Base-by-base conservation (phyloP, 2,329 filamentous ascomycete genomes). In the Endoconidiophora laricicola region DNA sequence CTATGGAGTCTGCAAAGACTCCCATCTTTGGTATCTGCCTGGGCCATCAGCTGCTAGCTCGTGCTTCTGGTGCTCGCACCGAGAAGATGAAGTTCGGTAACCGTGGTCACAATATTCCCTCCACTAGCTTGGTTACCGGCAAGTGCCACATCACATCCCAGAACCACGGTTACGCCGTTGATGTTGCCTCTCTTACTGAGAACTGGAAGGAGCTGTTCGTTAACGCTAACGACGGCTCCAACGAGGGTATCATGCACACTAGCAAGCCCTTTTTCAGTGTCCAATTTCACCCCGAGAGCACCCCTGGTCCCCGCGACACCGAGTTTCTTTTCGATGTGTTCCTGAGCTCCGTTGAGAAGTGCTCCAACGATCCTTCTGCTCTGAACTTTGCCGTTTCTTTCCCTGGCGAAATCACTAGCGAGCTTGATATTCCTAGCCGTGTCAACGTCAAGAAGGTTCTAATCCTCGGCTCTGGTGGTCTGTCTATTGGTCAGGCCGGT, bases 51-150 rank as follows among this genome's bases (percentile, higher is more conserved):
- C 74, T 96, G 57, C 78, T 96, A 48, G 87, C 90, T 49, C 78
- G 87, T 58, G 87, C 90, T 52, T 79, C 87, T 29, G 90, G 90
- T 50, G 90, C 88, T 44, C 73, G 73, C 44, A 96, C 91, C 0
- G 67, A 75, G 60, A 98, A 98, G 74, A 94, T 98, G 86, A 96
- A 96, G 74, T 98, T 95, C 61, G 91, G 91, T 69, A 98, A 98
- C 70, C 86, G 91, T 60, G 91, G 90, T 41, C 86, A 94, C 72
- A 98, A 98, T 69, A 96, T 98, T 60, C 91, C 91, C 42, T 95
- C 88, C 72, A 96, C 90, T 9, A 95, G 84, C 68, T 76, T 94
- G 75, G 72, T 96, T 57, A 94, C 90, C 42, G 91, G 91, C 58
- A 87, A 87, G 69, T 98, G 91, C 65, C 90, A 98, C 69, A 98